Evolutionary conservation across 2,329 filamentous ascomycete species (phyloP).

Genomic region (Waltergamsia citrina): DNA sequence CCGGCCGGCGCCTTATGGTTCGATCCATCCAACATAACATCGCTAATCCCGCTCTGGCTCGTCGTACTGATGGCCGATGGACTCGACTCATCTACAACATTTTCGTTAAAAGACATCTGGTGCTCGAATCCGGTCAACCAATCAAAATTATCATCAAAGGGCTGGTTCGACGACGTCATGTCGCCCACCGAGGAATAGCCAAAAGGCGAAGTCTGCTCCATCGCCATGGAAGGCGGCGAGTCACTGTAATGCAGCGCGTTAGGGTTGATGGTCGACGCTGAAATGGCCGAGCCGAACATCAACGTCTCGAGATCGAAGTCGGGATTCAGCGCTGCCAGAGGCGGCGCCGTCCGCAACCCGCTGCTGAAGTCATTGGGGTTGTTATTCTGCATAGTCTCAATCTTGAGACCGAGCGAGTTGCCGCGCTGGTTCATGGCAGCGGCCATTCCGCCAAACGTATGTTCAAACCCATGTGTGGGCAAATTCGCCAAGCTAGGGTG

Average conservation of each 20-base stretch:
- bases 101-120: conserved; percentile 69
- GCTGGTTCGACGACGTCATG: conserved; percentile 42
- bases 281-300: conserved; percentile 15
- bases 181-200: conserved; percentile 42
- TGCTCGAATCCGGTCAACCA: conserved; percentile 77
- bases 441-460: conserved; percentile 67
- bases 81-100: conserved; percentile 83
- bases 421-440: conserved; percentile 56
- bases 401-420: conserved; percentile 61
- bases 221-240: conserved; percentile 43
- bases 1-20: conserved; percentile 49
- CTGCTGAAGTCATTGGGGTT: conserved; percentile 47
- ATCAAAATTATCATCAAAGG: conserved; percentile 71
- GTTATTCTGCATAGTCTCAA: conserved; percentile 68
- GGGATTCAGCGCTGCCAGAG: conserved; percentile 48
- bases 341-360: conserved; percentile 71
- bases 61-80: conserved; percentile 93
- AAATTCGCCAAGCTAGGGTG: conserved; percentile 68
- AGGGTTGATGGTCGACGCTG: conserved; percentile 53
- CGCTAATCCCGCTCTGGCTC: conserved; percentile 84
- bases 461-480: conserved; percentile 44
- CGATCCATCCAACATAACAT: conserved; percentile 80
- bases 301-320: conserved; percentile 60
- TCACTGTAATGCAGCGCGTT: conserved; percentile 77
- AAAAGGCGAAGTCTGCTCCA: conserved; percentile 48